Percentiles rank a stretch among this genome's conserved stretches.
Conservation (phyloP, 2,329 filamentous ascomycete genomes). For the Ophiostoma perfectum region DNA sequence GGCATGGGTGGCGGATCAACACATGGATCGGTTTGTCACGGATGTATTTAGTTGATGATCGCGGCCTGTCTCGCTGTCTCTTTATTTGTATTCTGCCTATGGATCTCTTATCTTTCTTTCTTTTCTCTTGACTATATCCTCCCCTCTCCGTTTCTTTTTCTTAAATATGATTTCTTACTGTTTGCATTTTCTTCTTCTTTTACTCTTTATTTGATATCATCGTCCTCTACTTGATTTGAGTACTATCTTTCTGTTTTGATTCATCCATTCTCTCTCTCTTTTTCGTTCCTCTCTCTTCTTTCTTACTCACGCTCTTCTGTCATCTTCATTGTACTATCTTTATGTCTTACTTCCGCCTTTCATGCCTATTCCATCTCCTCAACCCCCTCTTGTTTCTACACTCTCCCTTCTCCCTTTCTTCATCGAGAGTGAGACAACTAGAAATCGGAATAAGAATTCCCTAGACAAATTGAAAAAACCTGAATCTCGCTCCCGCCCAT, state of each 20-base stretch:
- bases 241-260: no score
- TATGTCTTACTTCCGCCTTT: no score
- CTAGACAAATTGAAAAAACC: background rate
- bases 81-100: background rate
- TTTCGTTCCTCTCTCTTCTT: no score
- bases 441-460: background rate
- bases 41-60: slow-evolving; percentile 53
- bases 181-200: no score
- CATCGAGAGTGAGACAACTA: background rate
- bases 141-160: no score
- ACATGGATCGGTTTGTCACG: slow-evolving; percentile 50
- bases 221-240: no score
- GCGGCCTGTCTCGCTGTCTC: background rate
- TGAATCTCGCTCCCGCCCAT: background rate
- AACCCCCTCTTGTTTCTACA: background rate
- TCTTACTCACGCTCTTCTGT: no score
- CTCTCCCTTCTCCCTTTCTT: background rate
- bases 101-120: background rate
- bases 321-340: no score
- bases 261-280: no score
- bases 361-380: background rate
- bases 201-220: no score
- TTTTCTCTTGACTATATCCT: background rate
- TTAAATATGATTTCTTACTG: no score
- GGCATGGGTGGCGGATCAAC: slow-evolving; percentile 25